A percentile compares a stretch with the other conserved stretches of the same genome.
Conservation (phyloP, 2,329 filamentous ascomycete genomes). For the Pyrenophora tritici-repentis region DNA sequence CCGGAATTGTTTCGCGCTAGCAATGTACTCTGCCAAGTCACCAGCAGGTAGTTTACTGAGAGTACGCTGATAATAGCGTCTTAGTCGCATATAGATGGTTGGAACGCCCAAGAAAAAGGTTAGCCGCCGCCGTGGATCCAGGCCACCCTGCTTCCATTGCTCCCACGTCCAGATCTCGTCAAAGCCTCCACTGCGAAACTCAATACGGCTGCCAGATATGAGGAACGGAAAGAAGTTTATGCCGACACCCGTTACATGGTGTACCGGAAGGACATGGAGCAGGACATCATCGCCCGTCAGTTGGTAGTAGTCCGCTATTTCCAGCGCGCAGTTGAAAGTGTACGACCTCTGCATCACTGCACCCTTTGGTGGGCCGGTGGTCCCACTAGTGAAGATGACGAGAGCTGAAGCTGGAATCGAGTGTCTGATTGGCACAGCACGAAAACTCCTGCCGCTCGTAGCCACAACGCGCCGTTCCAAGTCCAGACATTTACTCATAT, state of each 20-base stretch:
- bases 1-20: slow-evolving; percentile 49
- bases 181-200: slow-evolving; percentile 45
- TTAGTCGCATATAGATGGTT: slow-evolving; percentile 47
- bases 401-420: slow-evolving; percentile 21
- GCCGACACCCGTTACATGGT: no score
- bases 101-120: slow-evolving; percentile 47
- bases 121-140: slow-evolving; percentile 26
- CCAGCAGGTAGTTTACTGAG: slow-evolving; percentile 37
- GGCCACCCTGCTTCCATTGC: slow-evolving; percentile 38
- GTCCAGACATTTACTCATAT: slow-evolving; percentile 37
- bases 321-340: no score
- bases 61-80: slow-evolving; percentile 42
- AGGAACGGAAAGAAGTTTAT: no score
- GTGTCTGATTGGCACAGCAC: slow-evolving; percentile 45
- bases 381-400: no score
- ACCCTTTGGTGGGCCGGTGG: slow-evolving; percentile 44
- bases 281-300: no score
- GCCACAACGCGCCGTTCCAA: slow-evolving; percentile 33
- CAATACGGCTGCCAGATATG: slow-evolving; percentile 33
- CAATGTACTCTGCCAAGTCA: slow-evolving; percentile 48
- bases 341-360: slow-evolving; percentile 55
- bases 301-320: no score
- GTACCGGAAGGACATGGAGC: no score
- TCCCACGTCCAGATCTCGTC: slow-evolving; percentile 46
- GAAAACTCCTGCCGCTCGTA: slow-evolving; percentile 41